Base-by-base conservation (phyloP, 257 asterid genomes). In the Marsdenia floribunda region DNA sequence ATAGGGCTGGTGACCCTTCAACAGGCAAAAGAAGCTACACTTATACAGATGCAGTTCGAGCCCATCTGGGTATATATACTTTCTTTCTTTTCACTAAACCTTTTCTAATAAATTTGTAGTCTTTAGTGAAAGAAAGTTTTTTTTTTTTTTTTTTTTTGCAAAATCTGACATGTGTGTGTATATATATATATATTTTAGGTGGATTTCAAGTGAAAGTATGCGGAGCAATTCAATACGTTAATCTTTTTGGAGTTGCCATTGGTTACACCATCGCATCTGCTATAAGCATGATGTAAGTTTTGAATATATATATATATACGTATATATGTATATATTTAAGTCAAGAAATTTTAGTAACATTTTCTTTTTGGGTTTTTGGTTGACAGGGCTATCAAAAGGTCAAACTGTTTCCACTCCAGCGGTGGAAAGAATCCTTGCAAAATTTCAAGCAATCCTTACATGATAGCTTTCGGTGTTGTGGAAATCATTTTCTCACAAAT, bases 211-310 rank as follows among this genome's bases (percentile, higher is more conserved):
- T 93, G 26, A 91, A 93, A 79, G 75, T 93, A 53, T 93, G 98
- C 78, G 98, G 98, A 19, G 88, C 90, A 61, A 92, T 93, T 83
- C 98, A 93, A 78, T 93, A 93, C 64, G 0, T 85, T 59, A 93
- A 93, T 88, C 90, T 93, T 35, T 89, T 93, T 73, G 98, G 98
- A 65, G 96, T 89, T 71, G 98, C 98, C 0, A 75, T 93, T 64
- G 96, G 98, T 21, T 93, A 93, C 70, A 93, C 98, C 58, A 93
- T 93, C 73, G 98, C 98, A 80, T 71, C 80, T 66, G 65, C 83
- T 6, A 71, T 72, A 13, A 80, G 83, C 74, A 80, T 80, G 91
- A 80, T 74, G 97, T 90, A 80, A 88, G 97, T 84, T 33, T 70
- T 42, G 60, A 26, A 21, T 24, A 15, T 14, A 49, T 26, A 12